Evolutionary conservation across 2,329 filamentous ascomycete genomes (phyloP), one percentile per base, ranked within the genome.

Genomic region (Fusarium torreyae): DNA sequence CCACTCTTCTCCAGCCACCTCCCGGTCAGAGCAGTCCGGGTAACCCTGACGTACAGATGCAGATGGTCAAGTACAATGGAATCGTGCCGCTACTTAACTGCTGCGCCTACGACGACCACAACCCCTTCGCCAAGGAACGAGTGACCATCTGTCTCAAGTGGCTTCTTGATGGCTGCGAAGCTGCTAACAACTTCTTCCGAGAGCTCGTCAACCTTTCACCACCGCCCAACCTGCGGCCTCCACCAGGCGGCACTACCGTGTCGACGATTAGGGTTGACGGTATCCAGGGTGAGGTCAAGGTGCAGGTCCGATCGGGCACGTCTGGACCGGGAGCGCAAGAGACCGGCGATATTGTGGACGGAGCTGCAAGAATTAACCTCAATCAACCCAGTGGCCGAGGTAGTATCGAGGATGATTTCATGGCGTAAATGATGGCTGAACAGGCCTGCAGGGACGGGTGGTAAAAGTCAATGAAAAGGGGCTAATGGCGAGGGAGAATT

Each of bases 51-150:
- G 94, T 98, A 0, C 95, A 98, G 79, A 89, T 92, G 73, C 95
- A 98, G 77, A 93, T 98, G 66, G 88, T 97, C 44, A 87, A 90
- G 49, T 89, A 95, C 73, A 92, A 94, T 69, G 95, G 95, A 42
- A 92, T 98, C 43, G 92, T 97, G 71, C 91, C 93, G 1, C 86
- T 98, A 20, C 87, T 98, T 17, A 94, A 94, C 75, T 97, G 94
- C 80, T 98, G 94, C 74, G 88, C 90, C 33, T 96, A 96, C 77
- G 95, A 98, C 76, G 94, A 95, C 72, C 90, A 97, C 80, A 98
- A 98, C 76, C 94, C 94, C 1, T 98, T 95, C 77, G 94, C 97
- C 68, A 93, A 95, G 74, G 95, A 98, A 79, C 92, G 94, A 69
- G 93, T 94, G 4, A 93, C 94, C 50, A 90, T 97, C 77, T 94